Evolutionary conservation across 305 asterid species (phyloP), one percentile per base, ranked within the genome.

Genomic region (Nicotiana rustica): DNA sequence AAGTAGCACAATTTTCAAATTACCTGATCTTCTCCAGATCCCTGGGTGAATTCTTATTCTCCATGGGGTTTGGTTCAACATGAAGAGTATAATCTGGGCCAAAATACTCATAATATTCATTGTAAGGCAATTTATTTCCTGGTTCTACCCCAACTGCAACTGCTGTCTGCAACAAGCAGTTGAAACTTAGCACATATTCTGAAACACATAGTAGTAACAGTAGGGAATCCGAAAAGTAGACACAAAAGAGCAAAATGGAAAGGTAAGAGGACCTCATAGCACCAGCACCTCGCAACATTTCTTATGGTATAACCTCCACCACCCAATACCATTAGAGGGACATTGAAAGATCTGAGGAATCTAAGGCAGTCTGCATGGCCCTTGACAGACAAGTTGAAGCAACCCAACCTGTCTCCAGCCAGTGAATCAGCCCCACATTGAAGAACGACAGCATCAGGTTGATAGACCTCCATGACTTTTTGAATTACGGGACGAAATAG

Each of bases 401-500:
- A 94, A 36, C 98, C 98, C 86, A 94, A 89, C 66, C 98, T 92
- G 82, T 94, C 98, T 66, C 98, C 98, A 79, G 98, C 92, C 86
- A 94, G 85, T 13, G 98, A 94, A 90, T 94, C 98, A 31, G 98
- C 98, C 77, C 98, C 98, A 84, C 98, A 94, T 71, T 93, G 98
- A 87, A 94, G 95, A 86, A 94, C 97, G 83, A 94, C 98, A 57
- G 95, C 97, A 82, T 91, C 93, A 3, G 98, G 97, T 85, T 93
- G 93, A 88, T 93, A 94, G 13, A 92, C 90, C 88, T 92, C 97
- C 97, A 94, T 94, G 80, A 93, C 98, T 84, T 94, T 94, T 83
- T 87, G 90, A 77, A 94, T 91, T 67, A 90, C 89, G 66, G 97
- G 98, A 52, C 94, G 92, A 85, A 94, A 94, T 79, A 94, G 85